Evolutionary conservation across 78 protist species (phyloP), one percentile per base, ranked within the genome.

Genomic region (Dictyostelium citrinum): DNA sequence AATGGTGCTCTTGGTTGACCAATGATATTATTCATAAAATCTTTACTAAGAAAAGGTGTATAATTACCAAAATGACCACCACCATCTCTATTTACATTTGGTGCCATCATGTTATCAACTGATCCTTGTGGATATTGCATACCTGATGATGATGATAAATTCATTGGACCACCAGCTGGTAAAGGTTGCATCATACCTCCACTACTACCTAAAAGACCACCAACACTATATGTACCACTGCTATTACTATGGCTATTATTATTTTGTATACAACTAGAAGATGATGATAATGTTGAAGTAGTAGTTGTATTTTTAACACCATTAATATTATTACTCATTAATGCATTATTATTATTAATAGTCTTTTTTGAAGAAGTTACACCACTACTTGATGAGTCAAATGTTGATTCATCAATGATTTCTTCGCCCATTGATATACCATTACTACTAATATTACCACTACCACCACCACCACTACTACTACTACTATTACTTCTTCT

Each of bases 71-170:
- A 80, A 39, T 31, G 72, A 80, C 84, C 43, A 29, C 81, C 81
- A n/a, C 81, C 55, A 41, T 75, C 58, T 41, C 61, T 43, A 75
- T 75, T 75, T 75, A 75, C 81, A 75, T 75, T 75, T n/a, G 61
- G 27, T n/a, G 81, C 81, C 77, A 70, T 70, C 37, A 33, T 5
- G 12, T 33, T 70, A 16, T 70, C 77, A 33, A 70, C 77, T 70
- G 45, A 27, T 12, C 77, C 77, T 27, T 70, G 37, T 27, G 77
- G 77, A 33, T 33, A 70, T 70, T 27, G 77, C 43, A 39, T 39
- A 2, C 20, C 27, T 55, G 64, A 5, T 3, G 72, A 64, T 12
- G 67, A n/a, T 58, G 72, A 20, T 55, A 55, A 55, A 55, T 55
- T 55, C 4, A 27, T 64, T 64, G 72, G 72, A 27, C 35, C 39